A percentile compares a stretch with the other conserved stretches of the same genome.
phyloP scores from a whole-genome alignment of 2,329 filamentous ascomycete genomes.

The Stagonosporopsis rhizophila region DNA sequence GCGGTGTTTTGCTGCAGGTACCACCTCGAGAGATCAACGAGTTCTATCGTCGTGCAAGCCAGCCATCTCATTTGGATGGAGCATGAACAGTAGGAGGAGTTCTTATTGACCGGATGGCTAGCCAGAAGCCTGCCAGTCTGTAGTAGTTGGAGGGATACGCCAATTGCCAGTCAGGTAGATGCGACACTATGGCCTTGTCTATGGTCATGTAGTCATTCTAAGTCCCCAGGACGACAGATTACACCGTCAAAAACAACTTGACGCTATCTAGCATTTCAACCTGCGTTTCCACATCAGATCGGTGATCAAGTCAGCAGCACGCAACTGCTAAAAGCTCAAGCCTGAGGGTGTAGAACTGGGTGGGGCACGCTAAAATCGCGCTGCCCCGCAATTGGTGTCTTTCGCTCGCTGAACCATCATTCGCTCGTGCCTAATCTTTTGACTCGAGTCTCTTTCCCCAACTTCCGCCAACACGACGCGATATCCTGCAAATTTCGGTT shows the following conservation, averaged over 20 bases:
- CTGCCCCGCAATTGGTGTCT: slow-evolving; percentile 11
- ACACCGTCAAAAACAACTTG: too few relatives aligned
- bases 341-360: slow-evolving; percentile 22
- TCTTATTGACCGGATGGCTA: too few relatives aligned
- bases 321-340: slow-evolving; percentile 11
- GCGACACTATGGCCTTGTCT: background rate
- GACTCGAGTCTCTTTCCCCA: slow-evolving; percentile 1
- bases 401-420: slow-evolving; percentile 9
- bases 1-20: slow-evolving; percentile 36
- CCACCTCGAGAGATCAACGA: slow-evolving; percentile 14
- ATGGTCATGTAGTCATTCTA: background rate
- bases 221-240: background rate
- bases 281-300: background rate
- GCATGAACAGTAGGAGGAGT: too few relatives aligned
- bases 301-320: background rate
- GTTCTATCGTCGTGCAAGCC: slow-evolving; percentile 5
- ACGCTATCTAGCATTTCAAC: background rate
- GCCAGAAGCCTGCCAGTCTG: background rate
- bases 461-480: background rate
- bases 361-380: slow-evolving; percentile 10
- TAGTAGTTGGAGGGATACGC: background rate
- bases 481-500: background rate
- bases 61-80: slow-evolving; percentile 1
- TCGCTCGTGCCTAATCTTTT: slow-evolving; percentile 24
- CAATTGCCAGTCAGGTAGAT: background rate